phyloP scores from a whole-genome alignment of 768 basidiomycete species.

The Crepidotus variabilis region DNA sequence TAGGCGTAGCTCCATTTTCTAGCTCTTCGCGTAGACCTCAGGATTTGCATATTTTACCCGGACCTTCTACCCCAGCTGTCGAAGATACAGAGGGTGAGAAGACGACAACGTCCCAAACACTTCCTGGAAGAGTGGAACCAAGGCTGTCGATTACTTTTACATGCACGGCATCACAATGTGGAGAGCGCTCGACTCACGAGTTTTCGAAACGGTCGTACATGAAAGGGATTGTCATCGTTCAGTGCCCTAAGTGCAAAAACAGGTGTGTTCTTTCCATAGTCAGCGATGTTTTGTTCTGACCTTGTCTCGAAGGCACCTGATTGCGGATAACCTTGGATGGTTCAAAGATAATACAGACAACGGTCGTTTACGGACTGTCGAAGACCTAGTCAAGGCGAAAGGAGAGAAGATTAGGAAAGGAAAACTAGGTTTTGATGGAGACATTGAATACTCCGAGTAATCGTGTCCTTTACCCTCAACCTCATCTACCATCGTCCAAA shows the following conservation, averaged over 20 bases:
- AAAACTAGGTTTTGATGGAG: slow-evolving; percentile 42
- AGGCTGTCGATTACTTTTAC: slow-evolving; percentile 79
- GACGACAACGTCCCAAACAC: slow-evolving; percentile 24
- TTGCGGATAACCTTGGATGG: slow-evolving; percentile 91
- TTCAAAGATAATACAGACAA: slow-evolving; percentile 79
- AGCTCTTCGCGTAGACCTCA: neutral
- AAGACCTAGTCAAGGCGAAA: slow-evolving; percentile 72
- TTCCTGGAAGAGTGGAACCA: slow-evolving; percentile 48
- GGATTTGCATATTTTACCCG: neutral
- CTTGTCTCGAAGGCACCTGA: slow-evolving; percentile 57
- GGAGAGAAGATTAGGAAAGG: slow-evolving; percentile 73
- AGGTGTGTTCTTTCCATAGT: slow-evolving; percentile 46
- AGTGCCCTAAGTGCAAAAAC: slow-evolving; percentile 89
- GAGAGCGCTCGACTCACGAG: slow-evolving; percentile 77
- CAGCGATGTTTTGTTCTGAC: neutral
- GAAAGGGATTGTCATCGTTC: slow-evolving; percentile 83
- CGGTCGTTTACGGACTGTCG: slow-evolving; percentile 73
- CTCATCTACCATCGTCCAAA: neutral
- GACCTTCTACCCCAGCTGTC: neutral
- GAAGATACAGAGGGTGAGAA: slow-evolving; percentile 6
- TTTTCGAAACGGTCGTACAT: slow-evolving; percentile 86
- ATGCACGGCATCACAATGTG: slow-evolving; percentile 74
- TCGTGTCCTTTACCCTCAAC: neutral
- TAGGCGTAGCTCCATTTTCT: slow-evolving; percentile 6
- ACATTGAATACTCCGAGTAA: slow-evolving; percentile 49